phyloP scores from a whole-genome alignment of 2,329 filamentous ascomycete genomes.

The Orbilia quercus region DNA sequence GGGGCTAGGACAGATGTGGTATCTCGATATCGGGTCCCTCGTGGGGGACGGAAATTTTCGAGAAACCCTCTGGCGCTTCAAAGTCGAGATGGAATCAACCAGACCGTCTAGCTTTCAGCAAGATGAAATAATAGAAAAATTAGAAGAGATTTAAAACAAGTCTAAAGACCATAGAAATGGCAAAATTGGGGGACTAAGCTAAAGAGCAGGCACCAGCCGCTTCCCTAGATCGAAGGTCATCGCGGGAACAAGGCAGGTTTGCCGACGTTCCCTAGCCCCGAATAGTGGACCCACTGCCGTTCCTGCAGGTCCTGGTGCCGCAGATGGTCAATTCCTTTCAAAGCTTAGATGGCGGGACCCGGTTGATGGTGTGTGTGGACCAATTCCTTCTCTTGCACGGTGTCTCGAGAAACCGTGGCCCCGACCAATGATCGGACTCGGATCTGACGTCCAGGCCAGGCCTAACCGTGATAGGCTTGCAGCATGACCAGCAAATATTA shows the following conservation, averaged over 20 bases:
- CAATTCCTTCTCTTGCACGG: slow-evolving; percentile 31
- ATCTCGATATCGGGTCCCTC: slow-evolving; percentile 44
- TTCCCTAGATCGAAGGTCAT: not conserved
- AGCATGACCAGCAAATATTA: slow-evolving; percentile 33
- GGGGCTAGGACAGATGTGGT: slow-evolving; percentile 39
- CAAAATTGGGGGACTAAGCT: not conserved
- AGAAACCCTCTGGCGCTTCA: slow-evolving; percentile 15
- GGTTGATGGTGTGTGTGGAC: slow-evolving; percentile 34
- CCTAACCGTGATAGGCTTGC: slow-evolving; percentile 54
- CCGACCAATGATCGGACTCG: slow-evolving; percentile 47
- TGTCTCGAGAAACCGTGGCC: slow-evolving; percentile 41
- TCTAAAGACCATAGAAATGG: not conserved
- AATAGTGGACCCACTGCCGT: slow-evolving; percentile 36
- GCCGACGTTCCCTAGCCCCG: slow-evolving; percentile 15
- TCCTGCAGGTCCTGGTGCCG: slow-evolving; percentile 45
- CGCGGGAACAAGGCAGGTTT: slow-evolving; percentile 20
- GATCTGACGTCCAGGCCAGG: slow-evolving; percentile 12
- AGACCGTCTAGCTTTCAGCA: not conserved
- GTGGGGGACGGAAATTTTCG: slow-evolving; percentile 45
- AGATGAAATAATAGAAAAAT: not conserved
- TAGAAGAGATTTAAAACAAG: not conserved
- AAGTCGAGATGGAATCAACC: slow-evolving; percentile 12
- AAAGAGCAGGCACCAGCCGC: not conserved
- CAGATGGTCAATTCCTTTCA: slow-evolving; percentile 13
- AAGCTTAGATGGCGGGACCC: slow-evolving; percentile 15